Percentiles rank a stretch among this genome's conserved stretches.
These are phyloP conservation scores for Irpex lacteus DNA, from an alignment of 1,284 basidiomycete genomes.

Conservation along the genomic window DNA sequence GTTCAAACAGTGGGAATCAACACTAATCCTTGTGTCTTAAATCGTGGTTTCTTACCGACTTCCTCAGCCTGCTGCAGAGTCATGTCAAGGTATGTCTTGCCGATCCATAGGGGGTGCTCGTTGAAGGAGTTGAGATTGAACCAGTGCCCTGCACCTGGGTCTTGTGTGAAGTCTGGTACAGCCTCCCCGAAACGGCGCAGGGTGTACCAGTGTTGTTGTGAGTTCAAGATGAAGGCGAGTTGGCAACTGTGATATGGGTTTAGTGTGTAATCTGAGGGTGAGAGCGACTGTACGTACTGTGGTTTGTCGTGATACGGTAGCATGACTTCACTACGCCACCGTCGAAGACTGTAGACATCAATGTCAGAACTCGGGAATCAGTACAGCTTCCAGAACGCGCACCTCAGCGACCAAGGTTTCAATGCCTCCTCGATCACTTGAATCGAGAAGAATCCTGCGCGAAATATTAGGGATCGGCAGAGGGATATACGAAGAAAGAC, in stretches of 20 bases:
- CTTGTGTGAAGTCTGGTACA: constrained; percentile 32
- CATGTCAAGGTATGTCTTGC: constrained; percentile 81
- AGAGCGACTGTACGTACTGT: constrained; percentile 50
- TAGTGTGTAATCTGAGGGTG: not conserved
- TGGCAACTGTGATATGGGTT: constrained; percentile 54
- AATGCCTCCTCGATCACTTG: constrained; percentile 81
- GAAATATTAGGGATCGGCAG: not conserved
- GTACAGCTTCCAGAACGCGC: constrained; percentile 19
- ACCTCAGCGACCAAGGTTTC: constrained; percentile 82
- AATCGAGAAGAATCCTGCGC: constrained; percentile 80
- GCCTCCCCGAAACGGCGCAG: constrained; percentile 77
- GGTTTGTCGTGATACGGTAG: constrained; percentile 71
- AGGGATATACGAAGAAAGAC: constrained; percentile 5
- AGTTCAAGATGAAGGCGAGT: constrained; percentile 87
- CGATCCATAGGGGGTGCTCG: constrained; percentile 75
- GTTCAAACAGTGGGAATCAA: not conserved
- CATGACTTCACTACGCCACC: constrained; percentile 88
- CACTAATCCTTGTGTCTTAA: not conserved
- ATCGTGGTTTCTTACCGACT: constrained; percentile 52
- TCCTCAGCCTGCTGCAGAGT: constrained; percentile 84
- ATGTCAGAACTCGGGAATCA: not conserved
- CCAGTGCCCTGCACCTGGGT: constrained; percentile 69
- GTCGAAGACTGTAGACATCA: constrained; percentile 47
- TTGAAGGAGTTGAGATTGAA: constrained; percentile 90
- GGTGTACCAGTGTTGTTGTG: constrained; percentile 87